A percentile compares a stretch with the other conserved stretches of the same genome.
These are phyloP conservation scores for Aspergillus sp. DNA, from an alignment of 2,329 filamentous ascomycete species.

Conservation along the genomic window DNA sequence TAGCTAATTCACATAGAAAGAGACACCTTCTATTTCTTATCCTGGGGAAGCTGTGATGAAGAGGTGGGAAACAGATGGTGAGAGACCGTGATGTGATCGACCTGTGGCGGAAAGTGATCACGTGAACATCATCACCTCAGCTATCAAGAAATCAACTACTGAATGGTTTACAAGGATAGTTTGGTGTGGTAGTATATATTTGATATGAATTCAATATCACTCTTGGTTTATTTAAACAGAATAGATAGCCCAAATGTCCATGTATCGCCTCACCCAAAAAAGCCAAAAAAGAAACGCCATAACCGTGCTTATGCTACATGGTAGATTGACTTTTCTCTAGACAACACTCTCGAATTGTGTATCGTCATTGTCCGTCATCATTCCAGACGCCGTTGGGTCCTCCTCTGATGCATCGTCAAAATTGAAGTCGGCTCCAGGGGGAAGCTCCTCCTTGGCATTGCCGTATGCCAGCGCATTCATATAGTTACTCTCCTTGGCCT, in stretches of 20 bases:
- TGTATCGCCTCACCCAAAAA: constrained; percentile 6
- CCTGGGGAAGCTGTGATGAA: no score
- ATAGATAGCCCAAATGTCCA: constrained; percentile 6
- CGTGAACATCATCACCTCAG: no score
- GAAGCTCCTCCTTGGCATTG: constrained; percentile 49
- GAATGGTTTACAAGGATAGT: no score
- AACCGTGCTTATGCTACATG: constrained; percentile 22
- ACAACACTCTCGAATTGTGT: constrained; percentile 78
- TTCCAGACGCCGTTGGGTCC: constrained; percentile 43
- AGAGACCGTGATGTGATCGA: no score
- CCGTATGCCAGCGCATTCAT: constrained; percentile 34
- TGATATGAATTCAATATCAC: no score
- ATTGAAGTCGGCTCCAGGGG: constrained; percentile 42
- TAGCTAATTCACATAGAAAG: constrained; percentile 2
- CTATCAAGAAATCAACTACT: no score
- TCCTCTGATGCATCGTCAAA: constrained; percentile 50
- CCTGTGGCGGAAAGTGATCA: no score
- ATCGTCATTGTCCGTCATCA: constrained; percentile 58
- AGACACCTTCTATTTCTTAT: no score
- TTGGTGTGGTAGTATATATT: no score
- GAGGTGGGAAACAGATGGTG: no score
- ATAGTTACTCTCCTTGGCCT: constrained; percentile 57
- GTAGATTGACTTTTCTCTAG: constrained; percentile 11
- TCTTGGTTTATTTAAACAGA: neutral
- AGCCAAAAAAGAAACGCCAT: constrained; percentile 15